Evolutionary conservation across 305 asterid species (phyloP), one percentile per base, ranked within the genome.

Genomic region (Solanum hybrid): DNA sequence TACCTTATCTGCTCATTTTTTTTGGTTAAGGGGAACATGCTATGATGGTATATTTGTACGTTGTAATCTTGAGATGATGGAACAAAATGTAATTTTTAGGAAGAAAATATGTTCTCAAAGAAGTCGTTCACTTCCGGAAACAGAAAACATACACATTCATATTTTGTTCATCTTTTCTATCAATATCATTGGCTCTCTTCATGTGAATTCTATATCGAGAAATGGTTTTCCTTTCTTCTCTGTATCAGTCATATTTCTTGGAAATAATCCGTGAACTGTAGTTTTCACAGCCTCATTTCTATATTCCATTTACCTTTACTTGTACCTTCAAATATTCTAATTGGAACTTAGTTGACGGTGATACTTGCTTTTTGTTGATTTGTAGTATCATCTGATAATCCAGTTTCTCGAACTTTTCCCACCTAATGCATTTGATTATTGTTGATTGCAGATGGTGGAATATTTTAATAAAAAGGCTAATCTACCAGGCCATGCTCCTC

Each of bases 391-490:
- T 15, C 38, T 41, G 36, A 15, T 45, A 45, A 83, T 83, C 38
- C 88, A 83, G 36, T 57, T 83, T 45, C 68, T 24, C 39, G 17
- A 83, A 83, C 10, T 29, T 39, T 27, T 17, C 27, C 75, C 10
- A 10, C 11, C 88, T 45, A 83, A 45, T 12, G 29, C 32, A 17
- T 17, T 27, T 45, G 26, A 83, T 45, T 26, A 0, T 15, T 41
- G 38, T 80, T 91, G 72, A 91, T 41, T 92, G 91, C 96, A 96
- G 99, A 96, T 96, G 99, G 95, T 94, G 91, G 98, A 96, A 77
- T 96, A 96, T 91, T 96, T 96, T 94, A 96, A 96, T 92, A 93
- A 91, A 90, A 95, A 93, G 90, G 96, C 99, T 87, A 90, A 90
- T 92, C 94, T 96, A 81, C 91, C 94, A 36, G 98, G 95, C 65